Evolutionary conservation across 2,329 filamentous ascomycete genomes (phyloP), one percentile per base, ranked within the genome.

Genomic region (Verticillium dahliae): DNA sequence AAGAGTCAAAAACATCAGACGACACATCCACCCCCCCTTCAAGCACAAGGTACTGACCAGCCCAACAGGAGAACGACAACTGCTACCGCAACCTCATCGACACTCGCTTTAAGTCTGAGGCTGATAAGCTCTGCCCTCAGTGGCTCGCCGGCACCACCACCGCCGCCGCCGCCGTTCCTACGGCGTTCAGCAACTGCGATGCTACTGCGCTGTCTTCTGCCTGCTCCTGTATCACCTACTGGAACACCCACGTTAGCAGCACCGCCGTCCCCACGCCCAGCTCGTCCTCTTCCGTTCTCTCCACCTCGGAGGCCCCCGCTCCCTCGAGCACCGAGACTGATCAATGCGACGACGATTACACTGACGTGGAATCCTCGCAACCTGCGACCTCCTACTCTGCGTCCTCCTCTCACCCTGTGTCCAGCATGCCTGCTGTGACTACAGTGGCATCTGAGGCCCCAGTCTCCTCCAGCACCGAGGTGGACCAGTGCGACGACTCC

Each of bases 191-290:
- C 61, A 70, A 71, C 68, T 75, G 74, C 64, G 58, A 58, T 37
- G 62, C 61, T 33, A 14, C 31, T 0, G 59, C 58, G 10, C 63
- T 70, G 60, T 69, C 66, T 65, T 75, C 74, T 57, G 73, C 72
- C 58, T 75, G 74, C 70, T 74, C 72, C 6, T 75, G 73, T 67
- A 67, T 75, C 67, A 69, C 70, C 62, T 74, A 75, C 67, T 60
- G 58, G 58, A 45, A 45, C 58, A 59, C 58, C 41, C 58, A 59
- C 58, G 50, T 45, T 41, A 38, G 13, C 27, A 31, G 27, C 22
- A n/a, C 38, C 6, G 41, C 33, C 14, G 33, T 45, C 14, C 41
- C 58, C 45, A 38, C 45, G 3, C 27, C 41, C 41, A 37, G 14
- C 31, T 45, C 35, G 6, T 33, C 27, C 33, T 27, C 45, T 14